Evolutionary conservation across 1,139 yeast genomes (phyloP).

Genomic region (Protomyces pachydermus): DNA sequence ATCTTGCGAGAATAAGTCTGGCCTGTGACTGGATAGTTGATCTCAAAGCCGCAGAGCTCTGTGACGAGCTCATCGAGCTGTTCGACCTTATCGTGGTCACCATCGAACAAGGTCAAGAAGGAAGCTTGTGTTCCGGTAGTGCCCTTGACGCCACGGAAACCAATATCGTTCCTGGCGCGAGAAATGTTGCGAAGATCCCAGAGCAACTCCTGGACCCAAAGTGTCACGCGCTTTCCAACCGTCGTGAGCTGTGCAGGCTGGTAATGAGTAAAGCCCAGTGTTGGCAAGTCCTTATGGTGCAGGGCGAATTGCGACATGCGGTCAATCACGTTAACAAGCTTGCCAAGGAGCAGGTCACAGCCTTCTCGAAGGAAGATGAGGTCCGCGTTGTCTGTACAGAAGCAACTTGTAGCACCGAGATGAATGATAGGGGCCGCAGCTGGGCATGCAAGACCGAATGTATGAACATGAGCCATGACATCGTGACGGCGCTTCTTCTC

Average conservation of each 20-base stretch:
- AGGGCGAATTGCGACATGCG: conserved; percentile 82
- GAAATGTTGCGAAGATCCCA: conserved; percentile 97
- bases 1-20: conserved; percentile 98
- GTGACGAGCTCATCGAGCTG: conserved; percentile 85
- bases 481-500: conserved; percentile 99
- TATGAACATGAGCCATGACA: conserved; percentile 98
- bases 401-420: conserved; percentile 97
- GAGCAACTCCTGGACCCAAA: conserved; percentile 94
- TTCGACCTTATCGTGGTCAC: conserved; percentile 86
- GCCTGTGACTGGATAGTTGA: conserved; percentile 95
- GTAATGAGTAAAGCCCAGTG: conserved; percentile 98
- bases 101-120: conserved; percentile 88
- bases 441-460: conserved; percentile 87
- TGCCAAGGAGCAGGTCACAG: conserved; percentile 84
- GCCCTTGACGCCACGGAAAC: conserved; percentile 97
- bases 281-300: conserved; percentile 91
- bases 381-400: conserved; percentile 96
- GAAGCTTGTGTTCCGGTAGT: conserved; percentile 99
- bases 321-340: conserved; percentile 90
- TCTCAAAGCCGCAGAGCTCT: conserved; percentile 86
- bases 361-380: conserved; percentile 94
- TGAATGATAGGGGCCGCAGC: conserved; percentile 97
- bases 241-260: conserved; percentile 99
- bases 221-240: conserved; percentile 95
- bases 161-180: conserved; percentile 94